Evolutionary conservation across 2,329 filamentous ascomycete species (phyloP).

Genomic region (Botrytis byssoidea): DNA sequence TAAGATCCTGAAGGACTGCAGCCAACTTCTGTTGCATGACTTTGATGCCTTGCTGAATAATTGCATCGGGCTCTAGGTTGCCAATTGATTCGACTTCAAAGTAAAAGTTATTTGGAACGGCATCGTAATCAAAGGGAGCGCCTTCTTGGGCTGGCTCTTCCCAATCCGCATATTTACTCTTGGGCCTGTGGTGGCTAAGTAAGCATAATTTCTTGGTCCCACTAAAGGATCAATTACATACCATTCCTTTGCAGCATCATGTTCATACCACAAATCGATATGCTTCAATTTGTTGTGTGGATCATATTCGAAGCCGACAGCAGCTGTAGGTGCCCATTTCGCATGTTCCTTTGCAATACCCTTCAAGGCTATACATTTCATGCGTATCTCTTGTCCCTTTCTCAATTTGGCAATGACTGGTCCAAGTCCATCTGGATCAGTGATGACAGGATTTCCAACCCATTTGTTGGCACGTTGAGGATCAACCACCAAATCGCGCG

Average conservation of each 20-base stretch:
- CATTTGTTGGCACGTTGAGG: constrained; percentile 68
- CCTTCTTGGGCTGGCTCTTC: constrained; percentile 79
- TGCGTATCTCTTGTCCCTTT: constrained; percentile 82
- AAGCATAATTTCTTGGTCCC: constrained; percentile 23
- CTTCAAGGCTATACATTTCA: constrained; percentile 94
- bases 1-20: constrained; percentile 67
- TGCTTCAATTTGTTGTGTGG: constrained; percentile 94
- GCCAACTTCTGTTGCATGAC: constrained; percentile 90
- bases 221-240: constrained; percentile 45
- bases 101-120: constrained; percentile 82
- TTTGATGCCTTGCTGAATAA: constrained; percentile 84
- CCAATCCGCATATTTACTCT: constrained; percentile 74
- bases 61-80: constrained; percentile 82
- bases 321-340: constrained; percentile 92
- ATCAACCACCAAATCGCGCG: constrained; percentile 77
- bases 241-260: constrained; percentile 81
- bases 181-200: constrained; percentile 58
- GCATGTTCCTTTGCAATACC: constrained; percentile 98
- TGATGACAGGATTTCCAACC: constrained; percentile 79
- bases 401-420: constrained; percentile 87
- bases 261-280: constrained; percentile 92
- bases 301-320: constrained; percentile 96
- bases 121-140: constrained; percentile 88
- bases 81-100: constrained; percentile 90
- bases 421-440: constrained; percentile 77